Evolutionary conservation across 495 filamentous ascomycete species (phyloP).

Genomic region (Neurospora sp.): DNA sequence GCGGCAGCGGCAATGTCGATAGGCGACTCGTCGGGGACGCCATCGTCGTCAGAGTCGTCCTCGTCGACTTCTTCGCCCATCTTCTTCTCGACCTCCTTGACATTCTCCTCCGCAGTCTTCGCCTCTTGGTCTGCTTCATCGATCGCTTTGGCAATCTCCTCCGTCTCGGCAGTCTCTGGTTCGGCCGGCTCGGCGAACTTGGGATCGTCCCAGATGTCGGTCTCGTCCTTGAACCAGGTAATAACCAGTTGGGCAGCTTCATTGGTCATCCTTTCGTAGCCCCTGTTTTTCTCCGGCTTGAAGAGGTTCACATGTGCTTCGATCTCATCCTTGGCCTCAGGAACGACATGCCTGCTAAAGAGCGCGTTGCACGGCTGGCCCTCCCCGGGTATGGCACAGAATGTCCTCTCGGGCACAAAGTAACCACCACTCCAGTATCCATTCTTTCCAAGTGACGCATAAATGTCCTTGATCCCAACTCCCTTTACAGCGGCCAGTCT

Average conservation of each 20-base stretch:
- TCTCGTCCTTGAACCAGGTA: slow-evolving; percentile 42
- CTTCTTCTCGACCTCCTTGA: not conserved
- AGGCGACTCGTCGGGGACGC: slow-evolving; percentile 32
- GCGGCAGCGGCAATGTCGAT: slow-evolving; percentile 39
- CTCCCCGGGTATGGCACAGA: slow-evolving; percentile 34
- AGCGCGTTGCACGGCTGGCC: slow-evolving; percentile 30
- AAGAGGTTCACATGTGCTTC: slow-evolving; percentile 83
- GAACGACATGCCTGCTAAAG: slow-evolving; percentile 55
- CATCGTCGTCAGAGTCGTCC: slow-evolving; percentile 1
- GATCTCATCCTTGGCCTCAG: slow-evolving; percentile 67
- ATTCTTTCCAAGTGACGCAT: slow-evolving; percentile 38
- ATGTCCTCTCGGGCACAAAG: slow-evolving; percentile 43
- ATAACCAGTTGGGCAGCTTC: slow-evolving; percentile 50
- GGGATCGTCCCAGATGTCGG: slow-evolving; percentile 30
- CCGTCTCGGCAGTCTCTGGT: slow-evolving; percentile 23
- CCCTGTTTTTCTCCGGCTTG: slow-evolving; percentile 60
- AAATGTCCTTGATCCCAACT: slow-evolving; percentile 24
- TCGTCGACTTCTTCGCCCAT: slow-evolving; percentile 8
- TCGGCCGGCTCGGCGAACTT: slow-evolving; percentile 25
- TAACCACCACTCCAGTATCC: slow-evolving; percentile 44
- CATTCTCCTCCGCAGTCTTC: slow-evolving; percentile 5
- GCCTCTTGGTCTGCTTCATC: slow-evolving; percentile 16
- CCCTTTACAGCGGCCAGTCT: slow-evolving; percentile 30
- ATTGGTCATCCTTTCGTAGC: slow-evolving; percentile 60
- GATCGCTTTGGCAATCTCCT: slow-evolving; percentile 28